phyloP scores from a whole-genome alignment of 768 basidiomycete genomes.

The Trametes cinnabarina region DNA sequence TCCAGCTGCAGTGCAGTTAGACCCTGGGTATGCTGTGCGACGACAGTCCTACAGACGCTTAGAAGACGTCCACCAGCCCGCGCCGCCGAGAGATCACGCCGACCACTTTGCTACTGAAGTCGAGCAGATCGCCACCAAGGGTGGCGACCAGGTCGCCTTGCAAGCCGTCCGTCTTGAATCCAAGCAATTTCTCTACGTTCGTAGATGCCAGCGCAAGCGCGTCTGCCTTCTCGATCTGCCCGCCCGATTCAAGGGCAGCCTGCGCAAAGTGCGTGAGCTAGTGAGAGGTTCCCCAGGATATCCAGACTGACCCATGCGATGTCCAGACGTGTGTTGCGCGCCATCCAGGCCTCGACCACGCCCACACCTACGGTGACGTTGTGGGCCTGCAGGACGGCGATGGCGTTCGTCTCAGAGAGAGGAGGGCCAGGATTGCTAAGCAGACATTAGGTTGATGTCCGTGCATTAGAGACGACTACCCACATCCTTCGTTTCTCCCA shows the following conservation, averaged over 20 bases:
- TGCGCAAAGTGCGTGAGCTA: constrained; percentile 7
- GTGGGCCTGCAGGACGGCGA: constrained; percentile 58
- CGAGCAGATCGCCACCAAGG: constrained; percentile 35
- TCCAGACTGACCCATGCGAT: constrained; percentile 66
- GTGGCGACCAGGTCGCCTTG: constrained; percentile 29
- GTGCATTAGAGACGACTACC: constrained; percentile 19
- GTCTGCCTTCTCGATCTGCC: constrained; percentile 36
- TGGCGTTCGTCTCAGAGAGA: constrained; percentile 54
- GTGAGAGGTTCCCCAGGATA: constrained; percentile 10
- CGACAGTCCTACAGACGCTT: not conserved
- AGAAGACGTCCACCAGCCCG: constrained; percentile 23
- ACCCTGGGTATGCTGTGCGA: too few relatives aligned
- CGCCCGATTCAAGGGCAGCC: constrained; percentile 42
- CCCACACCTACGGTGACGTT: constrained; percentile 73
- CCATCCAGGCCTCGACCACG: constrained; percentile 64
- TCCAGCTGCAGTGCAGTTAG: too few relatives aligned
- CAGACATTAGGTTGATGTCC: not conserved
- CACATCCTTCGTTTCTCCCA: constrained; percentile 74
- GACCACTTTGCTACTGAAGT: constrained; percentile 35
- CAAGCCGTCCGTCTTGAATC: constrained; percentile 13
- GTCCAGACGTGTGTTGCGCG: constrained; percentile 78
- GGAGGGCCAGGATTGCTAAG: constrained; percentile 69
- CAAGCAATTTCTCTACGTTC: constrained; percentile 43
- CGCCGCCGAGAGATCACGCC: constrained; percentile 32
- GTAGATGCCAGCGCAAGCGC: constrained; percentile 41